Evolutionary conservation across 2,329 filamentous ascomycete species (phyloP), one percentile per base, ranked within the genome.

Genomic region (Capronia coronata): DNA sequence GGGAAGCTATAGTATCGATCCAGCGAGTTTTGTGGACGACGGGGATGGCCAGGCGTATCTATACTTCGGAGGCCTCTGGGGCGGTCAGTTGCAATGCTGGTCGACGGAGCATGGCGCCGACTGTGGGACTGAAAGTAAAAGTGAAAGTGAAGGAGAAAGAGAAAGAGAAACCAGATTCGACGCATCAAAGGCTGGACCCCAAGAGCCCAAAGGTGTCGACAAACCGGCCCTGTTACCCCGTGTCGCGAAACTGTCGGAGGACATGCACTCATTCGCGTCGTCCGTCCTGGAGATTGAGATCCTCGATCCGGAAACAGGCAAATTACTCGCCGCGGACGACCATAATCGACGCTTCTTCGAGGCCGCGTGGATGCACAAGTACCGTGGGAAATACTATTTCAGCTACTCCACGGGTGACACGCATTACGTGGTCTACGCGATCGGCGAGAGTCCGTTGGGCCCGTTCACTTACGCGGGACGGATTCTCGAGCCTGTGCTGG

Each of bases 41-140:
- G 78, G n/a, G n/a, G n/a, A 84, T 57, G 77, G 73, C 8, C 64
- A 75, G 44, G 80, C 76, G 2, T 86, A 85, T 63, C 64, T 86
- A 18, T 90, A 88, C 67, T 88, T 89, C 59, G 86, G 86, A 38
- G 86, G 86, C 0, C 75, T 90, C 18, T 90, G 86, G 86, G 86
- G 86, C 50, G 86, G 86, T 0, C 86, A 90, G 68, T 70, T 90
- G 56, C 84, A 89, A 66, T 88, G 84, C 71, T 90, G 86, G 77
- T 23, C 38, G 9, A 13, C 8, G 11, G 39, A 11, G 1, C 8
- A 1, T 13, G 27, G 27, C 8, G 27, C 27, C 27, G 27, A 8
- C 8, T 7, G 27, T 13, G 27, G 2, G 13, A 13, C 27, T 2
- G 27, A 29, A 29, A 13, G 25, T 13, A 29, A 29, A 29, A 13